Conservation (phyloP, 192 early-diverging fungal species). For the Rhizophagus prolifer region DNA sequence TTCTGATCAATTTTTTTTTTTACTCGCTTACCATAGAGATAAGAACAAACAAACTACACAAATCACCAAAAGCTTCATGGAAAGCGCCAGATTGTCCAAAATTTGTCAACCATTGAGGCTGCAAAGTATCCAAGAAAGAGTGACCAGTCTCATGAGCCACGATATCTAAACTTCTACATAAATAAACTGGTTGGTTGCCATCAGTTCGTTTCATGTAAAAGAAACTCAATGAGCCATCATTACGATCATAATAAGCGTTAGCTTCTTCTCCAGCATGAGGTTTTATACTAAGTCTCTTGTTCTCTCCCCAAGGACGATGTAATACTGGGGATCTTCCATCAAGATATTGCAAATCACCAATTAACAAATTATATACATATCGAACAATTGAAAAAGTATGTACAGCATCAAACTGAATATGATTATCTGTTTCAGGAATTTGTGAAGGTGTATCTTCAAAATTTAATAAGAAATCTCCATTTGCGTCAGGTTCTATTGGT, state of each 20-base stretch:
- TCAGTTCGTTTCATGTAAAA: background rate
- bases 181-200: background rate
- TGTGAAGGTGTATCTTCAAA: background rate
- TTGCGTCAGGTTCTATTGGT: background rate
- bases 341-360: slow-evolving; percentile 1
- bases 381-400: background rate
- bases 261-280: slow-evolving; percentile 11
- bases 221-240: background rate
- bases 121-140: slow-evolving; percentile 7
- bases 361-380: slow-evolving; percentile 6
- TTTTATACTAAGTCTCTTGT: background rate
- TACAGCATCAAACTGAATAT: background rate
- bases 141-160: slow-evolving; percentile 11
- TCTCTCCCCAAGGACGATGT: background rate
- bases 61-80: slow-evolving; percentile 21
- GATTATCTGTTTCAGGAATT: background rate
- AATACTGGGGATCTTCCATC: background rate
- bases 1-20: background rate
- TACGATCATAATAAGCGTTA: slow-evolving; percentile 4
- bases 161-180: slow-evolving; percentile 4
- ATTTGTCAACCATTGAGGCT: background rate
- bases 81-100: slow-evolving; percentile 5
- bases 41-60: background rate
- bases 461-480: slow-evolving; percentile 7
- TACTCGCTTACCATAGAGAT: background rate